phyloP scores from a whole-genome alignment of 140 eudicot species.

The Anethum foeniculum region DNA sequence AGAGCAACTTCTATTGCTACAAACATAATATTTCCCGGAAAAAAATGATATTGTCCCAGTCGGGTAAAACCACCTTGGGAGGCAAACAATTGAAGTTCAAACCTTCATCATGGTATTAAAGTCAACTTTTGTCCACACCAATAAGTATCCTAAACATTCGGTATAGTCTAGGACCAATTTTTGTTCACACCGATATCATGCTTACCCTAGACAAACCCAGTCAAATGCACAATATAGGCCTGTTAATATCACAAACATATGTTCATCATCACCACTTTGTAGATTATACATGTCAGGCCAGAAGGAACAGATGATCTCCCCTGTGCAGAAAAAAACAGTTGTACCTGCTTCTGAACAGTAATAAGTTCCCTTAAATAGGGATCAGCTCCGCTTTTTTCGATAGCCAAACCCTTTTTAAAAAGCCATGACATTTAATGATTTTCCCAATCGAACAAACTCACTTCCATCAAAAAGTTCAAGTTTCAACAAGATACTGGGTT shows the following conservation, averaged over 20 bases:
- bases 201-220: not conserved
- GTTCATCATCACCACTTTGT: slow-evolving; percentile 2
- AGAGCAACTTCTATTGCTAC: not conserved
- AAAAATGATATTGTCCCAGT: not conserved
- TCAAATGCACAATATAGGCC: not conserved
- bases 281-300: slow-evolving; percentile 33
- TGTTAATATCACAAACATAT: not conserved
- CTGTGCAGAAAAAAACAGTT: slow-evolving; percentile 23
- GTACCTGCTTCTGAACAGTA: slow-evolving; percentile 13
- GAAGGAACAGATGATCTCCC: slow-evolving; percentile 26
- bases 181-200: not conserved
- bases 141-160: not conserved
- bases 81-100: not conserved
- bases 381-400: slow-evolving; percentile 14
- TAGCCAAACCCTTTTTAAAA: slow-evolving; percentile 27
- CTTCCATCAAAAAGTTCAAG: slow-evolving; percentile 12
- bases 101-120: not conserved
- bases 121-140: not conserved
- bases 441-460: slow-evolving; percentile 14
- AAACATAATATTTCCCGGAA: not conserved
- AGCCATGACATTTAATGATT: slow-evolving; percentile 33
- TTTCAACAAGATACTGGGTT: slow-evolving; percentile 27
- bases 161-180: not conserved
- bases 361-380: not conserved
- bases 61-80: not conserved